Evolutionary conservation across 108 stramenopile genomes (phyloP), one percentile per base, ranked within the genome.

Genomic region (Pinguiococcus pyrenoidosus): DNA sequence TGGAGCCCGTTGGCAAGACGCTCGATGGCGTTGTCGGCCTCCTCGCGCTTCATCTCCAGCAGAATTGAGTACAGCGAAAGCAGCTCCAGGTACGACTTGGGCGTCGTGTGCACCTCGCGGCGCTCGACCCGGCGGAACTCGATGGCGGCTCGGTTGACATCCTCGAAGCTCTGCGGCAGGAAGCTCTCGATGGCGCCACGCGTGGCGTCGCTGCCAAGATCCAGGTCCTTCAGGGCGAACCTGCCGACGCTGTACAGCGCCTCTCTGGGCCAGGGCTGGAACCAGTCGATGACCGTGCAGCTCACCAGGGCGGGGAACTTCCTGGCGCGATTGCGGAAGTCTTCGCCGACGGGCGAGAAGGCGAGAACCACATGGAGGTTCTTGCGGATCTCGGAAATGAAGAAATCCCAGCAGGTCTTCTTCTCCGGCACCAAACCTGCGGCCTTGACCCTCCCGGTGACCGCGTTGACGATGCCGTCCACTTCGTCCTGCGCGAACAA

Each of bases 321-420:
- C 22, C 63, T 62, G 8, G 71, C 65, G 12, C 79, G 58, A 22
- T 45, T 76, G 4, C 73, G 51, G 60, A 80, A 74, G 22, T 46
- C 72, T 8, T 73, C 71, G 23, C 76, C 77, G n/a, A 74, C 79
- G 13, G 83, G 83, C 17, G 61, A 64, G 49, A 84, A 81, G 42
- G 73, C 74, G 21, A 84, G 49, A 21, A 82, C 72, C 10, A 80
- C 76, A 33, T 84, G 83, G 9, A 84, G 64, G 46, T 84, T 75
- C 36, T 72, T 61, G 13, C 80, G 57, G 37, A 82, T 78, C 39
- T 54, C 45, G 37, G 48, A 36, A 25, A 81, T 73, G 34, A 82
- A 84, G 62, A 48, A 80, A 17, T 79, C 77, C 78, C 81, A 84
- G 49, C 77, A 78, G 51, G 64, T 75, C 36, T 62, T 71, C n/a